Evolutionary conservation across 257 asterid species (phyloP), one percentile per base, ranked within the genome.

Genomic region (Nicotiana tomentosiformis): DNA sequence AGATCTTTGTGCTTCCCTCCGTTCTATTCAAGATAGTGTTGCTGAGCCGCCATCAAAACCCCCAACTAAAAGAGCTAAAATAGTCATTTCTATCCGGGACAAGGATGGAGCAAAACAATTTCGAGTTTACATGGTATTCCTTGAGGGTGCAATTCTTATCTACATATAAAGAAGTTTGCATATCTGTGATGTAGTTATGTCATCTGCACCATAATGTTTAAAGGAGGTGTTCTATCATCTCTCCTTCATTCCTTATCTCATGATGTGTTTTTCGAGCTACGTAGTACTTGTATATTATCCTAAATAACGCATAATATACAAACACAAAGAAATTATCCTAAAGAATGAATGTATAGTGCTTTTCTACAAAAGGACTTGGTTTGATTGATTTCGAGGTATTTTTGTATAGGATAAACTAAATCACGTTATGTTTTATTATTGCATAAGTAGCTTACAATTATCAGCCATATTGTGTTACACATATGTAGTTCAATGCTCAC

Each of bases 21-120:
- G 58, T 56, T 85, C 80, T 62, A 55, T 66, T 65, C 58, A 70
- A 49, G 87, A 81, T 20, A 70, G 72, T 85, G 87, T 78, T 81
- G 15, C 58, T 39, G 79, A 85, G 30, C 82, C 39, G 46, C 76
- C 35, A 10, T 30, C 72, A 29, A 81, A 14, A 66, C 37, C 85
- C 72, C 29, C 80, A 55, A 26, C 11, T 81, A 85, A 85, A 32
- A 85, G 87, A 76, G 85, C 77, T 26, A 85, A 85, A 81, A 81
- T 81, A 37, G 66, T 85, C 49, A 76, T 85, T 81, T 81, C 83
- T 81, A 77, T 85, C 66, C 87, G 77, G 46, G 82, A 76, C 67
- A 76, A 82, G 85, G 83, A 81, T 17, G 85, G 67, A 56, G 18
- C 20, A 4, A 81, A 85, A 65, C 85, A 81, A 57, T 85, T 85